Base-by-base conservation (phyloP, 768 basidiomycete species). In the Lepiota subincarnata region DNA sequence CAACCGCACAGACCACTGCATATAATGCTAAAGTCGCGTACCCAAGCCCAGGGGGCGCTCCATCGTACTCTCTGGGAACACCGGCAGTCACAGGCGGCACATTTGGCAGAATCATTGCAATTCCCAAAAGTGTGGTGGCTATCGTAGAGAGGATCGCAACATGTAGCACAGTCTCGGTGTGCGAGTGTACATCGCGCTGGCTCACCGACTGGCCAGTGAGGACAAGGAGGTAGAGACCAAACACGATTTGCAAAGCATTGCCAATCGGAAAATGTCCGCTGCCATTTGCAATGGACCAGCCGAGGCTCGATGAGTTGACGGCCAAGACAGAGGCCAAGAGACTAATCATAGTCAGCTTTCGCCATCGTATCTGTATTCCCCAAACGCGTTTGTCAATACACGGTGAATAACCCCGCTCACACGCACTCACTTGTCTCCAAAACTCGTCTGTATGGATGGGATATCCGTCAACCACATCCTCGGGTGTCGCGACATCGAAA, bases 181-280 rank as follows among this genome's bases (percentile, higher is more conserved):
- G 80, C 40, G 66, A 58, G 12, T 70, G 58, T 0, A 60, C 56
- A 46, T 70, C 66, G 50, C 72, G 66, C 51, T 81, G 73, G 37
- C 76, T 73, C 19, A 90, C 64, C 8, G 86, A 80, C 36, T 71
- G 72, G 20, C 68, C 68, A 3, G 82, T 69, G 18, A 92, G 58
- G 12, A 75, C 56, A 24, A 86, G 66, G 8, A 80, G 57, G 66
- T 92, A 92, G 16, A 86, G 64, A 4, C 83, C 77, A 63, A 83
- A 86, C 11, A 61, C 64, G 28, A 76, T 60, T 51, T 84, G 76
- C 6, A 89, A 60, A 1, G 66, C 61, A 50, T 71, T 72, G 1
- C 76, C 66, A 7, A 70, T 60, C 16, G 76, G 66, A 59, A 68
- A 66, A 6, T 58, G 53, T 1, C 44, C 55, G 40, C 73, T 70